Evolutionary conservation across 2,329 filamentous ascomycete species (phyloP).

Genomic region (Hypoxylon sp.): DNA sequence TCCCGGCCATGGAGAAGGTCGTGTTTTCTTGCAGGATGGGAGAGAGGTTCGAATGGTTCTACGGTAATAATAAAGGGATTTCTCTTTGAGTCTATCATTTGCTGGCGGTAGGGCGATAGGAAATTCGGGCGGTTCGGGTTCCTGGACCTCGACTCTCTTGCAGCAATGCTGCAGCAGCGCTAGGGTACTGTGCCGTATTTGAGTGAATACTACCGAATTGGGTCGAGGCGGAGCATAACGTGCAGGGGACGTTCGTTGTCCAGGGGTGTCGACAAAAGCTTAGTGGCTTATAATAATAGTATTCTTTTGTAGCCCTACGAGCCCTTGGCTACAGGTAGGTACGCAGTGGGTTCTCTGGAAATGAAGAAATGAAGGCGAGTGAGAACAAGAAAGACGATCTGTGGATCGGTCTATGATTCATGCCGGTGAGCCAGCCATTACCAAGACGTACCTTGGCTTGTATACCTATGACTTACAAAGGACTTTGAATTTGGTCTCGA

Average conservation of each 20-base stretch:
- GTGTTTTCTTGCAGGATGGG: background rate
- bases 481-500: conserved; percentile 19
- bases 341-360: conserved; percentile 8
- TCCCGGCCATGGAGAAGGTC: conserved; percentile 31
- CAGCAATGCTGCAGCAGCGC: conserved; percentile 22
- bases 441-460: background rate
- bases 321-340: conserved; percentile 4
- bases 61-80: conserved; percentile 39
- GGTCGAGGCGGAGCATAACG: conserved; percentile 37
- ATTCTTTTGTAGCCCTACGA: conserved; percentile 30
- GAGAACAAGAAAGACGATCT: conserved; percentile 11
- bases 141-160: conserved; percentile 22
- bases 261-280: conserved; percentile 30
- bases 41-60: conserved; percentile 17
- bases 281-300: conserved; percentile 32
- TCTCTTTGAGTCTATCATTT: conserved; percentile 33
- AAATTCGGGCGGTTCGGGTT: conserved; percentile 26
- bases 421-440: background rate
- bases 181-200: conserved; percentile 22
- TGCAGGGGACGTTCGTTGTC: conserved; percentile 11
- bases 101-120: conserved; percentile 8
- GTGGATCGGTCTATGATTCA: conserved; percentile 27
- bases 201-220: conserved; percentile 21
- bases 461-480: conserved; percentile 3
- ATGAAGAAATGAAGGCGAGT: conserved; percentile 16